Evolutionary conservation across 148 eudicot species (phyloP).

Genomic region (Fagopyrum esculentum): DNA sequence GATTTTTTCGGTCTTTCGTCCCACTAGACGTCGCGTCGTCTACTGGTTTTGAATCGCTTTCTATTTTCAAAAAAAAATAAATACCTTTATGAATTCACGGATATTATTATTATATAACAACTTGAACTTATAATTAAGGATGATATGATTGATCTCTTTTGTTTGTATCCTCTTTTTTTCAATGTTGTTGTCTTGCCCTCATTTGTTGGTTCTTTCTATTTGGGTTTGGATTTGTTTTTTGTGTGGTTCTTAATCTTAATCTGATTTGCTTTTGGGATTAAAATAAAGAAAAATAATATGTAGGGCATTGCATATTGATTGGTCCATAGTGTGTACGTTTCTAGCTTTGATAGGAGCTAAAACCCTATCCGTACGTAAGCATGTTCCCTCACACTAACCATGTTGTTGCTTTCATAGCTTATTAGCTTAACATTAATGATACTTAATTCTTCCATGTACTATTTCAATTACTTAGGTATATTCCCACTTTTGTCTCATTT

Average conservation of each 20-base stretch:
- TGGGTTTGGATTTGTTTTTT: not conserved
- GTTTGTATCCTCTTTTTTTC: not conserved
- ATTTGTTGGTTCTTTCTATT: not conserved
- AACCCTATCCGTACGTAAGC: no score
- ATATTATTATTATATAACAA: not conserved
- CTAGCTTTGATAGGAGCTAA: not conserved
- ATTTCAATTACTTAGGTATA: not conserved
- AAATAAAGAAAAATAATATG: not conserved
- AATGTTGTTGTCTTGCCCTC: not conserved
- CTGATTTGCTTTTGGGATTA: not conserved
- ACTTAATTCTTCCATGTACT: no score
- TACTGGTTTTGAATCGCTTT: no score
- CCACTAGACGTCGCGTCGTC: no score
- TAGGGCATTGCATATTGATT: not conserved
- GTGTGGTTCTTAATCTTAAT: not conserved
- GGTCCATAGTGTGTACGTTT: not conserved
- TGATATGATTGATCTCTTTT: constrained; percentile 8
- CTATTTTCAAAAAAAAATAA: no score
- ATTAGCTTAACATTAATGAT: not conserved
- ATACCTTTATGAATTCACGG: no score
- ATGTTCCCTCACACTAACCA: not conserved
- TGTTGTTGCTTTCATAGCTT: not conserved
- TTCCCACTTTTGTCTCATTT: not conserved
- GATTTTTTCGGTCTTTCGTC: no score
- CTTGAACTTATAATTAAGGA: not conserved